Evolutionary conservation across 2,329 filamentous ascomycete species (phyloP).

Genomic region (Beauveria varroae): DNA sequence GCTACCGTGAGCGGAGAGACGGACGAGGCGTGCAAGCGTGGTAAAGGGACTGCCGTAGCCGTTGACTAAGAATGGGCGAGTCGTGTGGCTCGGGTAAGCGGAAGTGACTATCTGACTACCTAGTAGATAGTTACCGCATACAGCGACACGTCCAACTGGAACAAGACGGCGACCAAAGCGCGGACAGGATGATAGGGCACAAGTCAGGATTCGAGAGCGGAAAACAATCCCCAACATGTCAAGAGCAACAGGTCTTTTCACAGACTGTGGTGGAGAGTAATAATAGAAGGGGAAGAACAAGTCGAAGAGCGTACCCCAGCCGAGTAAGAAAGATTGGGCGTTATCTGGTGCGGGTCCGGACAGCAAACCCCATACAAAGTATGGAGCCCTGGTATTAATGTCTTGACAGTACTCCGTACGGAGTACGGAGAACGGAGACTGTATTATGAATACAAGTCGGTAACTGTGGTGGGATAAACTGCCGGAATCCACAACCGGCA

Average conservation of each 20-base stretch:
- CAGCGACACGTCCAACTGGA: background rate
- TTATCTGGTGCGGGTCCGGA: background rate
- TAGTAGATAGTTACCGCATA: background rate
- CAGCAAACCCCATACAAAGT: background rate
- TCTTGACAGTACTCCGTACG: background rate
- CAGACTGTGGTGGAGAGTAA: background rate
- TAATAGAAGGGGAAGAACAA: background rate
- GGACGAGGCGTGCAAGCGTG: background rate
- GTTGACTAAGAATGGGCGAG: constrained; percentile 5
- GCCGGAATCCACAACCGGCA: background rate
- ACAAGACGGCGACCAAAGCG: background rate
- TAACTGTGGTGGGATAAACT: background rate
- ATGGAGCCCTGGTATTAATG: background rate
- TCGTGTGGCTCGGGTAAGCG: constrained; percentile 11
- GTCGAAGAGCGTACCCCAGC: background rate
- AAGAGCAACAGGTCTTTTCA: background rate
- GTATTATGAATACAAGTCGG: background rate
- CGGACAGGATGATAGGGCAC: background rate
- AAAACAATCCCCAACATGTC: background rate
- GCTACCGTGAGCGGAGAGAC: background rate
- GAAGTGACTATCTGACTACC: background rate
- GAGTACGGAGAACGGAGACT: background rate
- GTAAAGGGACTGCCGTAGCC: background rate
- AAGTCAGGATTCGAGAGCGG: background rate
- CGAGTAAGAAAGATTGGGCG: constrained; percentile 1